phyloP scores from a whole-genome alignment of 2,329 filamentous ascomycete species.

The Alternaria sp. region DNA sequence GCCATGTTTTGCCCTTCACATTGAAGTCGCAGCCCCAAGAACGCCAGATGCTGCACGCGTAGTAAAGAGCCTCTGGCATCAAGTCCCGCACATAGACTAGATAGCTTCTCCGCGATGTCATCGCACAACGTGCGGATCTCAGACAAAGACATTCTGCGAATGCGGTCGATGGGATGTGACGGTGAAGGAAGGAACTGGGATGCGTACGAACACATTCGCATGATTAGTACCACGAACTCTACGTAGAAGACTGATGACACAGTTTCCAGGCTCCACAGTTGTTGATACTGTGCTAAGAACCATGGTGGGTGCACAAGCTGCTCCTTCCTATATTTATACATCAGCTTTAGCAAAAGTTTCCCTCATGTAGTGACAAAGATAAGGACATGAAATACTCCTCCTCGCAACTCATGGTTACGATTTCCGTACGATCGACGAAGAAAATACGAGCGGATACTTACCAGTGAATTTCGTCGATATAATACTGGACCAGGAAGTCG shows the following conservation, averaged over 20 bases:
- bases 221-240: background rate
- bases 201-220: background rate
- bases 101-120: background rate
- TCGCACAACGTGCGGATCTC: background rate
- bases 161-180: background rate
- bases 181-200: background rate
- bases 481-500: background rate
- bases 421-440: background rate
- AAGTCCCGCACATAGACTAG: background rate
- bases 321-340: background rate
- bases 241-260: background rate
- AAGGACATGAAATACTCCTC: background rate
- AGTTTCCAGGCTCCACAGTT: background rate
- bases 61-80: background rate
- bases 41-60: background rate
- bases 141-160: background rate
- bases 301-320: background rate
- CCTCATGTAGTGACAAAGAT: background rate
- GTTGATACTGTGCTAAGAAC: background rate
- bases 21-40: background rate
- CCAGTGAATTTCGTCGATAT: background rate
- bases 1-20: slow-evolving; percentile 4
- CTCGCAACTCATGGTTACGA: background rate
- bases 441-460: background rate
- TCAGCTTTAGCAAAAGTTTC: background rate